Evolutionary conservation across 2,329 filamentous ascomycete species (phyloP).

Genomic region (Nothophoma quercina): DNA sequence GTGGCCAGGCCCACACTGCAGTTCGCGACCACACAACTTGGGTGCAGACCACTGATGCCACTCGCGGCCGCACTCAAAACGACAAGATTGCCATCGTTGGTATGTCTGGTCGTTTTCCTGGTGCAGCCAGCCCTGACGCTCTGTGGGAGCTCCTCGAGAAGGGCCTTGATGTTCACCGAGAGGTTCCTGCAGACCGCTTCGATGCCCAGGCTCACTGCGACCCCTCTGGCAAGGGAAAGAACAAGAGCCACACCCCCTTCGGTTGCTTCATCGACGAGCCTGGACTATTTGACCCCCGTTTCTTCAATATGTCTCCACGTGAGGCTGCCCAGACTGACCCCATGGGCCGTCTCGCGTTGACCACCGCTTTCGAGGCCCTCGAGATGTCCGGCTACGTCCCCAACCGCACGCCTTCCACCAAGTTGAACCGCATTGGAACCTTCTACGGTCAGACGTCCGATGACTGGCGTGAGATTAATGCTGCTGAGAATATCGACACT

Average conservation of each 20-base stretch:
- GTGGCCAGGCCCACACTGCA: constrained; percentile 54
- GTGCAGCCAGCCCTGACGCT: constrained; percentile 72
- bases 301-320: constrained; percentile 87
- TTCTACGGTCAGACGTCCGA: constrained; percentile 80
- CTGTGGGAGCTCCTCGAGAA: constrained; percentile 79
- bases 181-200: constrained; percentile 75
- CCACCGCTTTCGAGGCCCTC: constrained; percentile 81
- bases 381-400: constrained; percentile 82
- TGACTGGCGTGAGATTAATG: constrained; percentile 80
- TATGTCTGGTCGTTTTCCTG: constrained; percentile 79
- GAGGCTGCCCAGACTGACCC: constrained; percentile 83
- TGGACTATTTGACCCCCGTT: constrained; percentile 79
- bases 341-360: constrained; percentile 78
- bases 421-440: constrained; percentile 70
- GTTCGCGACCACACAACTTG: constrained; percentile 57
- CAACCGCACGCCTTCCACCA: constrained; percentile 73
- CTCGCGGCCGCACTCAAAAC: constrained; percentile 58
- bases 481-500: constrained; percentile 73
- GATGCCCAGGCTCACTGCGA: constrained; percentile 75
- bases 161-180: constrained; percentile 76
- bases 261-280: constrained; percentile 80
- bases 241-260: constrained; percentile 78
- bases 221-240: constrained; percentile 74
- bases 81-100: constrained; percentile 86
- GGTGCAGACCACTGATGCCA: constrained; percentile 40